phyloP scores from a whole-genome alignment of 768 basidiomycete genomes.

The Nidularia sp. region DNA sequence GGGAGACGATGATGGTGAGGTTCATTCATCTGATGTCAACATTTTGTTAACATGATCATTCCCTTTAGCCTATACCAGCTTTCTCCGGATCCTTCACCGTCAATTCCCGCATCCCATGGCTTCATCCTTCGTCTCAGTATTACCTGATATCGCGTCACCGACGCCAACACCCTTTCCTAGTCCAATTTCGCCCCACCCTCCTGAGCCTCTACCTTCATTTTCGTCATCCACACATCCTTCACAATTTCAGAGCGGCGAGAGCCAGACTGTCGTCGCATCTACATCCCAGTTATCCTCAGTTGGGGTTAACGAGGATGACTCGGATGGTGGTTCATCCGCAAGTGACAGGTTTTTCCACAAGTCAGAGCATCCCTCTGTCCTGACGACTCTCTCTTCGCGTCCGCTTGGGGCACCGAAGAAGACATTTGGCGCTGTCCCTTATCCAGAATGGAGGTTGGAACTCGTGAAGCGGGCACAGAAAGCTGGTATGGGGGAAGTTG shows the following conservation, averaged over 20 bases:
- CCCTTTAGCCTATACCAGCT: slow-evolving; percentile 37
- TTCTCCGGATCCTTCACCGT: slow-evolving; percentile 52
- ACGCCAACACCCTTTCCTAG: slow-evolving; percentile 15
- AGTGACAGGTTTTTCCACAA: slow-evolving; percentile 1
- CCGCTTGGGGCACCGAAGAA: slow-evolving; percentile 2
- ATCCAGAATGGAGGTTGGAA: slow-evolving; percentile 64
- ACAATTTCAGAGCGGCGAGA: not conserved
- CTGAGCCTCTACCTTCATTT: not conserved
- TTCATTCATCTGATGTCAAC: not conserved
- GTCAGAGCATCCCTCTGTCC: slow-evolving; percentile 2
- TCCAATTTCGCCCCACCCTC: slow-evolving; percentile 17
- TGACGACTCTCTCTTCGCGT: not conserved
- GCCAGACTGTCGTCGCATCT: not conserved
- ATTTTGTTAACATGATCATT: not conserved
- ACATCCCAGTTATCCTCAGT: not conserved
- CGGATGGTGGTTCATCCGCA: slow-evolving; percentile 2
- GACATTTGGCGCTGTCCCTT: slow-evolving; percentile 41
- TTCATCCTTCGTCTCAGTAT: slow-evolving; percentile 36
- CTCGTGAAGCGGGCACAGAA: slow-evolving; percentile 47
- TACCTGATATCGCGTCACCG: slow-evolving; percentile 8
- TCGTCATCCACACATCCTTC: not conserved
- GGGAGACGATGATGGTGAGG: slow-evolving; percentile 38
- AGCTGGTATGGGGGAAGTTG: slow-evolving; percentile 56
- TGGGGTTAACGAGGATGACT: not conserved
- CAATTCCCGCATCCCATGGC: slow-evolving; percentile 26